Percentiles rank a stretch among this genome's conserved stretches.
phyloP scores from a whole-genome alignment of 306 rosid species.

The Mimosa bimucronata region DNA sequence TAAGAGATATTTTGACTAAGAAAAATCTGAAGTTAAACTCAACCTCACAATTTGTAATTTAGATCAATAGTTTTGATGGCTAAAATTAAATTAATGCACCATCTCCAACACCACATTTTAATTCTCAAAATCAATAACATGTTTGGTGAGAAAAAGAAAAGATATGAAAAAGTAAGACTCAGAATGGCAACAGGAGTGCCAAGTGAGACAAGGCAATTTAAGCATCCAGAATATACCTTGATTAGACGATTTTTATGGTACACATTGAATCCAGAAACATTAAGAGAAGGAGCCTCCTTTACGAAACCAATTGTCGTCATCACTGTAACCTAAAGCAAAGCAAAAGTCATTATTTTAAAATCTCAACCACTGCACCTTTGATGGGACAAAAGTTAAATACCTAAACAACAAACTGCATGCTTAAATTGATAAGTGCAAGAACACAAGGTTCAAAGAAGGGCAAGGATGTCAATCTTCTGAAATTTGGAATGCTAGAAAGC shows the following conservation, averaged over 20 bases:
- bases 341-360: slow-evolving; percentile 32
- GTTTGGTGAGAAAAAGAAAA: slow-evolving; percentile 27
- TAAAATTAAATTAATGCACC: neutral
- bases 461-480: neutral
- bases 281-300: slow-evolving; percentile 71
- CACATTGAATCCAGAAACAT: slow-evolving; percentile 79
- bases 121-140: slow-evolving; percentile 1
- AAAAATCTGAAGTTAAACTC: neutral
- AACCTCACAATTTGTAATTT: neutral
- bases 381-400: neutral
- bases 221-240: slow-evolving; percentile 62
- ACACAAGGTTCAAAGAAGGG: neutral
- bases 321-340: slow-evolving; percentile 57
- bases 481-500: slow-evolving; percentile 3
- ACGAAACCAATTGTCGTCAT: slow-evolving; percentile 74
- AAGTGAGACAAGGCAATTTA: slow-evolving; percentile 29
- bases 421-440: slow-evolving; percentile 3
- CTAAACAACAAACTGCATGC: neutral
- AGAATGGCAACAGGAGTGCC: neutral
- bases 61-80: slow-evolving; percentile 4
- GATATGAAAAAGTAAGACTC: slow-evolving; percentile 13
- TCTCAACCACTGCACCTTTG: neutral
- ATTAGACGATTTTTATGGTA: slow-evolving; percentile 96
- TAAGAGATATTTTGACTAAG: neutral
- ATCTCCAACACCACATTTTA: slow-evolving; percentile 25